A percentile compares a stretch with the other conserved stretches of the same genome.
Evolutionary conservation across 2,329 filamentous ascomycete species (phyloP).

Genomic region (Penicillium sp.): DNA sequence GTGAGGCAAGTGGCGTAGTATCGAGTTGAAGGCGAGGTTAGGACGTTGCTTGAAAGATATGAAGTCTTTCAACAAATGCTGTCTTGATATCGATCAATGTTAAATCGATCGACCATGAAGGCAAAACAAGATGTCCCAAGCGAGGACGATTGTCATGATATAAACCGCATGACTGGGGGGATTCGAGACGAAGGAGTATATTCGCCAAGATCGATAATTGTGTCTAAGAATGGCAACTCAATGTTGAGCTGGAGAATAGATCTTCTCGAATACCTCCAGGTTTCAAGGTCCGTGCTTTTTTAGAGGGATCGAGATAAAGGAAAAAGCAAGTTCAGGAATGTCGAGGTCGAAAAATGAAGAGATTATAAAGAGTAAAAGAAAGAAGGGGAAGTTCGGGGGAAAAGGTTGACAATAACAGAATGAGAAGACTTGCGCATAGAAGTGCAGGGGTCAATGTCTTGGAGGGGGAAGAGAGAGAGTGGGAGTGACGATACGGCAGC

Average conservation of each 20-base stretch:
- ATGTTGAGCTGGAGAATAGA: conserved; percentile 10
- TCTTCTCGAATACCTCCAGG: conserved; percentile 16
- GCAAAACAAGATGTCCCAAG: conserved; percentile 32
- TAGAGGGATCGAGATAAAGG: background rate
- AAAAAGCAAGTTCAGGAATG: conserved; percentile 3
- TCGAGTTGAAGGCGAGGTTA: conserved; percentile 14
- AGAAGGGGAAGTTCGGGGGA: conserved; percentile 1
- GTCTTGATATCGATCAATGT: conserved; percentile 30
- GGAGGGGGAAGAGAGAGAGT: background rate
- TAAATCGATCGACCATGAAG: conserved; percentile 29
- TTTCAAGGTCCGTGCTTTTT: conserved; percentile 9
- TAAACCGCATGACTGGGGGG: conserved; percentile 35
- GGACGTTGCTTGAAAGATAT: conserved; percentile 7
- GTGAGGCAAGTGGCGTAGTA: conserved; percentile 13
- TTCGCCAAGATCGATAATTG: conserved; percentile 22
- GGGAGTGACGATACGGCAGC: conserved; percentile 22
- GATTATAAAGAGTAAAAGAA: conserved; percentile 9
- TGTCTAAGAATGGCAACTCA: conserved; percentile 14
- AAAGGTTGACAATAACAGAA: conserved; percentile 3
- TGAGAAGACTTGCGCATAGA: conserved; percentile 4
- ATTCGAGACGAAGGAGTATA: conserved; percentile 9
- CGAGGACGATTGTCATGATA: conserved; percentile 46
- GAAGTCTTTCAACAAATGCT: conserved; percentile 22
- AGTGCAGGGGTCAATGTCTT: conserved; percentile 4
- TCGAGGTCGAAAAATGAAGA: background rate